Evolutionary conservation across 1,284 basidiomycete species (phyloP), one percentile per base, ranked within the genome.

Genomic region (Chondrostereum purpureum): DNA sequence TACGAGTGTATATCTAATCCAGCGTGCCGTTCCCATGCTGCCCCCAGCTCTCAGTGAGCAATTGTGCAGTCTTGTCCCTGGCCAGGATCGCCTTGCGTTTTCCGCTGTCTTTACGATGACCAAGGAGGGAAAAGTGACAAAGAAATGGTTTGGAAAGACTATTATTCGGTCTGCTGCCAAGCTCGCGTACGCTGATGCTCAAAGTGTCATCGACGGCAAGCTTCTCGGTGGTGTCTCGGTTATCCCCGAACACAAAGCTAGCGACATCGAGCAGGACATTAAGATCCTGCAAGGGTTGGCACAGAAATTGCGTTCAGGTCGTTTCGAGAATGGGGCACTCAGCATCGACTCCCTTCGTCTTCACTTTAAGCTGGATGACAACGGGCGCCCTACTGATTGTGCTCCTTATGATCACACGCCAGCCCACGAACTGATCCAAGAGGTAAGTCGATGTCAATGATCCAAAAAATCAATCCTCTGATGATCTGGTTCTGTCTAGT

Each of bases 1-100:
- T 20, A 98, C 94, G 2, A 92, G 90, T 55, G 96, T 99, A 42
- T 97, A 97, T 61, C 83, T 99, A 35, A 84, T 98, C 34, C 95
- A 98, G 63, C 83, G 93, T 38, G 83, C 88, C 21, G 92, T 98
- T 8, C 93, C 94, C 0, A 99, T 99, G 95, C 74, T 99, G 4
- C 95, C 95, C 1, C 92, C 92, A 19, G 74, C 83, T 8, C 72
- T 99, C 33, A 89, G 86, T 58, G 93, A 97, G 63, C 82, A 95
- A 58, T 75, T 95, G 17, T 99, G 96, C 71, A 94, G 90, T 67
- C 77, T 99, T 43, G 76, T 83, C 37, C 91, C 93, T 4, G 85
- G 83, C 13, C 75, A 83, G 52, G 95, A 98, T 52, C 84, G 94
- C 47, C 77, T 99, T 38, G 78, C 93, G 2, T 96, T 97, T 72